Conservation (phyloP, 2,329 filamentous ascomycete species). For the Penicillium griseofulvum region DNA sequence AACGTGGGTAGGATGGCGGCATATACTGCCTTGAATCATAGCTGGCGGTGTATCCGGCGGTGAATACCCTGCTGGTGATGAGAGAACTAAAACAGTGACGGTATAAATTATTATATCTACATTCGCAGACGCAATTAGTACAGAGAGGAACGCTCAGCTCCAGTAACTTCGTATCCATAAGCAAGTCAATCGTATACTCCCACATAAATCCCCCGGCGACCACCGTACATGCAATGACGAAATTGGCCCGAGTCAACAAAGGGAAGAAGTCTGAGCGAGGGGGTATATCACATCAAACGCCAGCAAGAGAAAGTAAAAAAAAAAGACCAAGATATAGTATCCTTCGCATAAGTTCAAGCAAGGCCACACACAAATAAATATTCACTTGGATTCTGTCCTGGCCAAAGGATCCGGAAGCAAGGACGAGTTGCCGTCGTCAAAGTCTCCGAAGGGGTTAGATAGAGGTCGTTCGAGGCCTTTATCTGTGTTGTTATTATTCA, state of each 20-base stretch:
- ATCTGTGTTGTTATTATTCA: background rate
- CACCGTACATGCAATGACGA: conserved; percentile 22
- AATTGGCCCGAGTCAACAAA: conserved; percentile 21
- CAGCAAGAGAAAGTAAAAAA: conserved; percentile 18
- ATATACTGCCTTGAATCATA: background rate
- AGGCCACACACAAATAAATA: conserved; percentile 1
- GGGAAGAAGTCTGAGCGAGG: conserved; percentile 31
- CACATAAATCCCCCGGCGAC: conserved; percentile 18
- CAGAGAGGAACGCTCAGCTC: background rate
- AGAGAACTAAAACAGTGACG: background rate
- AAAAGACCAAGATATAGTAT: background rate
- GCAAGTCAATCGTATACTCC: conserved; percentile 18
- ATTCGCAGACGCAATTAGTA: background rate
- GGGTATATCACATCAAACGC: conserved; percentile 45
- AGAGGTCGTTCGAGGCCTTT: background rate
- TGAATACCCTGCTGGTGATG: background rate
- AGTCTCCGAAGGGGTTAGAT: conserved; percentile 26
- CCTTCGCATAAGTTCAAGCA: background rate
- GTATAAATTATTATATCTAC: conserved; percentile 4
- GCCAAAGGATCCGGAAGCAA: conserved; percentile 30
- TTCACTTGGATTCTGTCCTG: conserved; percentile 23
- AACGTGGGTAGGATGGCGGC: background rate
- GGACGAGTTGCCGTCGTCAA: conserved; percentile 15
- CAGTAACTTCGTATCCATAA: conserved; percentile 12
- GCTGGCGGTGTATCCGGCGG: background rate